phyloP scores from a whole-genome alignment of 1,139 yeast genomes.

The Yamadazyma dushanensis region DNA sequence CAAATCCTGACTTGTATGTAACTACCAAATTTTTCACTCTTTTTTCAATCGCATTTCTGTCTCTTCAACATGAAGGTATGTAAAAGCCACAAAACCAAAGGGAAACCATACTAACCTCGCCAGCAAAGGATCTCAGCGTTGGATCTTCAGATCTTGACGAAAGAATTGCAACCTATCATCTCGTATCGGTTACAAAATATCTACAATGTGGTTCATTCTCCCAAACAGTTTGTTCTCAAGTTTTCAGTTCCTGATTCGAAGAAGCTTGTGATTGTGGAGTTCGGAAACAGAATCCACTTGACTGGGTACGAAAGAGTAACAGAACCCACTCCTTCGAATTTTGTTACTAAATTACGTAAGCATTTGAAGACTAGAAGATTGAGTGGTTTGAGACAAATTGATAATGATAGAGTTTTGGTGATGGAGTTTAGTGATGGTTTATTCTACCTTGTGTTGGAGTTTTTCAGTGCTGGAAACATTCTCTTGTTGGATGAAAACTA shows the following conservation, averaged over 20 bases:
- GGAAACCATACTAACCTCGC: slow-evolving; percentile 13
- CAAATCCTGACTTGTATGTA: too few relatives aligned
- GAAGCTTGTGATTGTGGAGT: slow-evolving; percentile 72
- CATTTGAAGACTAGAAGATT: slow-evolving; percentile 81
- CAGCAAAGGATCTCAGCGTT: slow-evolving; percentile 86
- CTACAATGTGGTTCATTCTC: slow-evolving; percentile 73
- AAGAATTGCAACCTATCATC: slow-evolving; percentile 62
- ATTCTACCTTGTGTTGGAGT: slow-evolving; percentile 79
- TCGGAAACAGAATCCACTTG: slow-evolving; percentile 79
- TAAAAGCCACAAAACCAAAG: not conserved
- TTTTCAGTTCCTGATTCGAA: slow-evolving; percentile 85
- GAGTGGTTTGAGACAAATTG: slow-evolving; percentile 70
- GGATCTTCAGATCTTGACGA: slow-evolving; percentile 70
- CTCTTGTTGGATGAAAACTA: slow-evolving; percentile 68
- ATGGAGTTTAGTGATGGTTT: slow-evolving; percentile 80
- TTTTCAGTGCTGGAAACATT: slow-evolving; percentile 93
- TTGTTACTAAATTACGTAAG: slow-evolving; percentile 82
- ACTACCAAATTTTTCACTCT: slow-evolving; percentile 1
- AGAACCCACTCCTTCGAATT: slow-evolving; percentile 79
- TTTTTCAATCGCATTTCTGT: slow-evolving; percentile 1
- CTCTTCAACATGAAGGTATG: slow-evolving; percentile 10
- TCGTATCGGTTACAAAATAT: slow-evolving; percentile 81
- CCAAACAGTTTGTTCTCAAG: slow-evolving; percentile 74
- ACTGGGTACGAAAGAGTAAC: slow-evolving; percentile 82
- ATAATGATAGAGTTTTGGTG: slow-evolving; percentile 77